Base-by-base conservation (phyloP, 2,329 filamentous ascomycete species). In the Volutella citrinella region DNA sequence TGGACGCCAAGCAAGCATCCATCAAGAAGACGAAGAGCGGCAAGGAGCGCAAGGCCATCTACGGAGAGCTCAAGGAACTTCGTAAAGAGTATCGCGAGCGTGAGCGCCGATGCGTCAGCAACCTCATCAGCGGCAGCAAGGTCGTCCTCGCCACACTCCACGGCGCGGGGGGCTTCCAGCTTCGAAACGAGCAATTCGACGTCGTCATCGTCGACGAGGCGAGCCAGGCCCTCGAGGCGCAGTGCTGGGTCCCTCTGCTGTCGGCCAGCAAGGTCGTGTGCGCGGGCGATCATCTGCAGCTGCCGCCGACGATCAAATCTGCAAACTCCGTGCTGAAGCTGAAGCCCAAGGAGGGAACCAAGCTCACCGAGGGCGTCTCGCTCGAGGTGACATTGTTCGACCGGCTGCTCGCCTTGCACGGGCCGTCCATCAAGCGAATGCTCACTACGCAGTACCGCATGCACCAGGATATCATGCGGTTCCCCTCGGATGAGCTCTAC, bases 391-490 rank as follows among this genome's bases (percentile, higher is more conserved):
- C 93, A 0, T 71, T 98, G 19, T 98, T 98, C 59, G 91, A 97
- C 60, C 78, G 93, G 18, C 72, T 98, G 25, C 72, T 98, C 27
- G 72, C 75, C 6, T 69, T 96, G 12, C 87, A 98, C 56, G 93
- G 93, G 1, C 65, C 80, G 2, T 70, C 70, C 5, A 89, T 98
- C 65, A 97, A 97, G 67, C 75, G 86, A 32, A 95, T 97, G 87
- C 77, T 98, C 16, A 97, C 88, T 5, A 95, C 85, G 5, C 93
- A 98, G 65, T 98, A 98, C 61, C 88, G 93, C 22, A 98, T 98
- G 93, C 89, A 98, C 57, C 84, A 95, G 55, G 80, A 73, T 34
- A 97, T 98, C 52, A 97, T 97, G 90, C 76, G 80, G 7, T 98
- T 96, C 53, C 91, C 93, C 1, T 96, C 91, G 1, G 76, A 86